phyloP scores from a whole-genome alignment of 2,329 filamentous ascomycete species.

The Talaromyces verruculosus region DNA sequence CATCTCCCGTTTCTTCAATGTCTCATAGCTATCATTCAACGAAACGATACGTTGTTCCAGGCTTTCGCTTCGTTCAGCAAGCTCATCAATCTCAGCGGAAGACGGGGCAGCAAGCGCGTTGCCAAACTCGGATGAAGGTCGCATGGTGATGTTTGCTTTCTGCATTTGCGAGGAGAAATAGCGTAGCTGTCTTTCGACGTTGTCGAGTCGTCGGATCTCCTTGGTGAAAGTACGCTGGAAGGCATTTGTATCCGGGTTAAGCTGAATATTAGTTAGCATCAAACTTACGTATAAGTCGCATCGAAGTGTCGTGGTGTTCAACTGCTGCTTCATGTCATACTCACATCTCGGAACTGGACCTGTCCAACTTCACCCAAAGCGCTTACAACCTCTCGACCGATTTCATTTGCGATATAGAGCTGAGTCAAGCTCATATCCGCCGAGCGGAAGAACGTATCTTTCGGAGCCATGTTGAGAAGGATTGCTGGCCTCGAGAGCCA shows the following conservation, averaged over 20 bases:
- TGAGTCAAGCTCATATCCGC: constrained; percentile 99
- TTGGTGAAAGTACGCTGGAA: constrained; percentile 98
- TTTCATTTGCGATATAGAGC: constrained; percentile 99
- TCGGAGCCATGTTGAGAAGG: constrained; percentile 56
- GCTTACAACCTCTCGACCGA: constrained; percentile 94
- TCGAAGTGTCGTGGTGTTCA: not conserved
- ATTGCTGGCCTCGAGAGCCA: not conserved
- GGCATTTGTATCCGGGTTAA: constrained; percentile 88
- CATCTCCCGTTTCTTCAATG: constrained; percentile 93
- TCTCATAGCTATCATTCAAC: constrained; percentile 97
- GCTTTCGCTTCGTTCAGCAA: constrained; percentile 86
- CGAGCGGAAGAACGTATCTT: constrained; percentile 98
- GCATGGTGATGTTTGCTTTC: constrained; percentile 80
- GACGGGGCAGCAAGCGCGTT: constrained; percentile 83
- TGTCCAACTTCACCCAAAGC: constrained; percentile 92
- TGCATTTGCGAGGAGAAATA: constrained; percentile 97
- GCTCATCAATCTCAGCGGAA: constrained; percentile 92
- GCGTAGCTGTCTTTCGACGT: constrained; percentile 94
- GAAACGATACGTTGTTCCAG: constrained; percentile 88
- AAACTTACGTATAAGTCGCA: not conserved
- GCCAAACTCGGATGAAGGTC: constrained; percentile 86
- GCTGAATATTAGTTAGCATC: constrained; percentile 52
- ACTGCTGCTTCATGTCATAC: constrained; percentile 38
- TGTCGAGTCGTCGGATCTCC: constrained; percentile 94
- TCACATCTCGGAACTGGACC: constrained; percentile 95